phyloP scores from a whole-genome alignment of 1,139 yeast genomes.

The Geotrichum citri-aurantii region DNA sequence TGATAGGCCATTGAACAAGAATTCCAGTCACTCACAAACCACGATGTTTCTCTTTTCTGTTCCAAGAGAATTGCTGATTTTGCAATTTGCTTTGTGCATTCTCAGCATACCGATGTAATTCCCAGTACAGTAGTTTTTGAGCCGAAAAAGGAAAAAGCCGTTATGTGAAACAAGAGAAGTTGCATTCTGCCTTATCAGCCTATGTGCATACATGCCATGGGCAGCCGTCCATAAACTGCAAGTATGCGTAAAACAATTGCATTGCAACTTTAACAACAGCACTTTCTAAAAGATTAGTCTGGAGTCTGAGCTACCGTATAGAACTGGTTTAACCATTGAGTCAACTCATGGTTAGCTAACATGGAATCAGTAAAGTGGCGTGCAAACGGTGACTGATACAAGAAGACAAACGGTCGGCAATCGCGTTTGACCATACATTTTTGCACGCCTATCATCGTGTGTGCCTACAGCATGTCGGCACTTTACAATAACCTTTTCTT shows the following conservation, averaged over 20 bases:
- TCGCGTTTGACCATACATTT: background rate
- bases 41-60: background rate
- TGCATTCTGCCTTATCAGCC: background rate
- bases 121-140: background rate
- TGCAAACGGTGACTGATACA: background rate
- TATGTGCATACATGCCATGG: background rate
- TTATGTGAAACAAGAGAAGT: background rate
- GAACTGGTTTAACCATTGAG: background rate
- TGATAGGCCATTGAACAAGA: background rate
- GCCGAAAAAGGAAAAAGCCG: background rate
- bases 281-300: background rate
- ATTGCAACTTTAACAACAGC: background rate
- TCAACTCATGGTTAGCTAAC: background rate
- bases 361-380: background rate
- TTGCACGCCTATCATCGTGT: background rate
- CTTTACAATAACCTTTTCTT: background rate
- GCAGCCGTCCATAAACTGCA: background rate
- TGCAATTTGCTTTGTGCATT: background rate
- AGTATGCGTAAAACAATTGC: background rate
- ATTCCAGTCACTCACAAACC: background rate
- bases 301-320: background rate
- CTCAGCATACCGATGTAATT: background rate
- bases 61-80: background rate
- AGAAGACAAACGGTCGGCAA: background rate
- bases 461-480: background rate